Evolutionary conservation across 768 basidiomycete genomes (phyloP).

Genomic region (Lentinula raphanica): DNA sequence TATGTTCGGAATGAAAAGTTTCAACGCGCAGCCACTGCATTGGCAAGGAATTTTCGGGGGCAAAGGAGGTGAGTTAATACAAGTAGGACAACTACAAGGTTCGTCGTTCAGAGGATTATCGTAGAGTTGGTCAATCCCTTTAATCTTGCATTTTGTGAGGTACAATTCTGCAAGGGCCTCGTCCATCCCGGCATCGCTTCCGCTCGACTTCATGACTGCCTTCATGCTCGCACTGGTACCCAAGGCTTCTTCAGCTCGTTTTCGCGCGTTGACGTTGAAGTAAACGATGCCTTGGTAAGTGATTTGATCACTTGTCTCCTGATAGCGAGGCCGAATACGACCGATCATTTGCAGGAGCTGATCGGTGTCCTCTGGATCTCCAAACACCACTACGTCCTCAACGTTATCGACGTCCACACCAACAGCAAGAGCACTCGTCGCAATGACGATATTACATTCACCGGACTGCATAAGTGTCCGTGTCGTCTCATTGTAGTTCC

Average conservation of each 20-base stretch:
- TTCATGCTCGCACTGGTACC: too few relatives aligned
- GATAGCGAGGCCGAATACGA: background rate
- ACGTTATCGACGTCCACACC: background rate
- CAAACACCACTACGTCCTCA: slow-evolving; percentile 16
- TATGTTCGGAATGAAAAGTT: too few relatives aligned
- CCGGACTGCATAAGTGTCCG: background rate
- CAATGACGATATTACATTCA: background rate
- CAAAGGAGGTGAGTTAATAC: too few relatives aligned
- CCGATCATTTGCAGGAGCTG: slow-evolving; percentile 8
- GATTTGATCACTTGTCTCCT: background rate
- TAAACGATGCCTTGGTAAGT: background rate
- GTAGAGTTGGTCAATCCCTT: too few relatives aligned
- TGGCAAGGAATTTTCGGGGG: too few relatives aligned
- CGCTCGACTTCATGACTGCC: too few relatives aligned
- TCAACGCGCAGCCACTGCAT: too few relatives aligned
- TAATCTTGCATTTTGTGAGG: too few relatives aligned
- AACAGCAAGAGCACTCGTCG: background rate
- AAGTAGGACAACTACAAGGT: too few relatives aligned
- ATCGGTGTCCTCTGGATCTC: slow-evolving; percentile 17
- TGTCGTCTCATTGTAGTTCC: background rate
- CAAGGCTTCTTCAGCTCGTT: background rate
- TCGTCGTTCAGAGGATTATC: too few relatives aligned
- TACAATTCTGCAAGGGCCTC: too few relatives aligned
- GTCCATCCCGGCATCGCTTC: too few relatives aligned
- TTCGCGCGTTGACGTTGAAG: background rate